Base-by-base conservation (phyloP, 2,329 filamentous ascomycete genomes). In the Neonectria hederae region DNA sequence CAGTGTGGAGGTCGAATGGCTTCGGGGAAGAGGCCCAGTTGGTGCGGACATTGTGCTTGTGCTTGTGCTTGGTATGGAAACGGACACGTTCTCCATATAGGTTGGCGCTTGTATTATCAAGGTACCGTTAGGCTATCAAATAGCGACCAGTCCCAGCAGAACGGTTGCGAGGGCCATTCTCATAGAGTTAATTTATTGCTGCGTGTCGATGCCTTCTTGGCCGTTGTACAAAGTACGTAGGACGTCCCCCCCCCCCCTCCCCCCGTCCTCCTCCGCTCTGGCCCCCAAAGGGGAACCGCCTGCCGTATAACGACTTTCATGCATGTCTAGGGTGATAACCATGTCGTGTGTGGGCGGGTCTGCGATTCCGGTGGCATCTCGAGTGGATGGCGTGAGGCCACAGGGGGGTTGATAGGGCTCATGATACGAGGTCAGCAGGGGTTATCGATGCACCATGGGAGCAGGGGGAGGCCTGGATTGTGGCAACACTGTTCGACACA, bases 11-110 rank as follows among this genome's bases (percentile, higher is more conserved):
- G 24, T 28, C 45, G 45, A 49, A 24, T 14, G 26, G 45, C 45
- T 49, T 49, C 45, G 45, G 45, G 45, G 45, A 14, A 49, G 24
- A 9, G 45, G n/a, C 45, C 45, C 45, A 49, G 45, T 49, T 49
- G 45, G 45, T 49, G 45, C 45, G 8, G 45, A 30, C 45, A 49
- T 49, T 49, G 45, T 30, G 24, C 43, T 48, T 19, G 45, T 19
- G 24, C 30, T 49, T 49, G 45, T 30, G 24, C 43, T 48, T 19
- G 14, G 45, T 30, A 49, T 30, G 45, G 45, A 28, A 14, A 49
- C 14, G n/a, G 45, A 28, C 22, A 49, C 14, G n/a, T 11, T 49
- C 45, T 49, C 45, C 45, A 30, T 49, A n/a, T 49, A 17, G 24
- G 17, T 10, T 26, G 45, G 26, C 7, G 45, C 45, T 10, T 49